Base-by-base conservation (phyloP, 23 red algal genomes). In the Gracilaria caudata region DNA sequence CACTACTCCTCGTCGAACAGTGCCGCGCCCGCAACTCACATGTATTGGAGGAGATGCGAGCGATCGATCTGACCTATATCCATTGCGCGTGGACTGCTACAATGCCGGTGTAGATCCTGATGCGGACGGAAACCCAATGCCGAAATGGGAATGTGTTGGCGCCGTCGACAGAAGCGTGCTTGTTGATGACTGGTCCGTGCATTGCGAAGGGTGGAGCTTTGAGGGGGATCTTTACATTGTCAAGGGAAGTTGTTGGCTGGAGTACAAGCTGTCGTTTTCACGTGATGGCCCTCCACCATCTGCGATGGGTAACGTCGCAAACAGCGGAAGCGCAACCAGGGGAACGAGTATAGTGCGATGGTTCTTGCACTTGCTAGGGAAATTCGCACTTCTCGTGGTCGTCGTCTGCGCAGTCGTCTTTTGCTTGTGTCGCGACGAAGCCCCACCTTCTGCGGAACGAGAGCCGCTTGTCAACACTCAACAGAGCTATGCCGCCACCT, bases 171-270 rank as follows among this genome's bases (percentile, higher is more conserved):
- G 65, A 9, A 57, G 51, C 36, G 71, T 89, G 3, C 7, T 4
- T 8, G 40, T 89, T 36, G 72, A 61, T 23, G 51, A 68, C 7
- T 63, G 71, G 55, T 4, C 34, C 34, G 84, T 89, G 3, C n/a
- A 79, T 17, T 89, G 84, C 72, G 84, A 89, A 51, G 84, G 84
- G 23, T 89, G 55, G 37, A 65, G 53, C 45, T 89, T 40, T n/a
- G 71, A 61, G 3, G 54, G 38, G 1, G 84, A 89, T 66, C 21
- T 54, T 3, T 89, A 21, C 40, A 34, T 89, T 20, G 66, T 79
- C 37, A 51, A 43, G 14, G 70, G 51, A 23, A 89, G 84, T 46
- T 89, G 84, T 44, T 79, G 84, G 72, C 30, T 89, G 2, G 49
- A 57, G 20, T 89, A 78, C 73, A 44, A 79, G 17, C 73, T 89